Evolutionary conservation across 2,329 filamentous ascomycete species (phyloP).

Genomic region (Boeremia lycopersici): DNA sequence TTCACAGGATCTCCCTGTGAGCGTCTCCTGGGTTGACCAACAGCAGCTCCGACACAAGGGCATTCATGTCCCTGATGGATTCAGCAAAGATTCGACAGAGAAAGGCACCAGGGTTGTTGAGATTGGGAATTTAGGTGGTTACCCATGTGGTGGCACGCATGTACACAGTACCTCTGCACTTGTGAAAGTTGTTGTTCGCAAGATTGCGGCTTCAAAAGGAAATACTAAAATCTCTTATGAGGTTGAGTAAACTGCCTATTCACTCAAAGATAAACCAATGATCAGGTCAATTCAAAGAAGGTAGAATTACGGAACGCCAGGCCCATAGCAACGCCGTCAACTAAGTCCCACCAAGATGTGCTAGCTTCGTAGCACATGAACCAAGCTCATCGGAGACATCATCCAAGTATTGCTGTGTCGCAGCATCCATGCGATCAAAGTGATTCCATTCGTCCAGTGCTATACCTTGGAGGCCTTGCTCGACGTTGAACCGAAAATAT

Average conservation of each 20-base stretch:
- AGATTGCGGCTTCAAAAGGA: constrained; percentile 70
- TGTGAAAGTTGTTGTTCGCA: constrained; percentile 68
- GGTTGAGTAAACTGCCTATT: constrained; percentile 13
- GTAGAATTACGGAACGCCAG: too few relatives aligned
- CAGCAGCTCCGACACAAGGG: constrained; percentile 59
- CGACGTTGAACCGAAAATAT: too few relatives aligned
- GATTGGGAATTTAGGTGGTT: constrained; percentile 70
- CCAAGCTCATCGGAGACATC: too few relatives aligned
- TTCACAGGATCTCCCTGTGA: constrained; percentile 41
- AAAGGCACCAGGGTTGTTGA: constrained; percentile 65
- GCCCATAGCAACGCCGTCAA: too few relatives aligned
- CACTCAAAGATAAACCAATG: too few relatives aligned
- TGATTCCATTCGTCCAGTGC: too few relatives aligned
- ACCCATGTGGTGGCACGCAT: constrained; percentile 79
- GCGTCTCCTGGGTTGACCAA: constrained; percentile 71
- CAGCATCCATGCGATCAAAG: too few relatives aligned
- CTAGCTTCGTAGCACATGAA: too few relatives aligned
- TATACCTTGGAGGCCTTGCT: too few relatives aligned
- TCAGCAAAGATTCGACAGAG: constrained; percentile 37
- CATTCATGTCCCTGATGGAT: constrained; percentile 48
- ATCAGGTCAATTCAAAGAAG: too few relatives aligned
- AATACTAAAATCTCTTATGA: constrained; percentile 62
- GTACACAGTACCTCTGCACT: constrained; percentile 65
- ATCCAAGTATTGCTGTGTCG: too few relatives aligned
- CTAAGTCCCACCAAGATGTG: too few relatives aligned